Evolutionary conservation across 2,329 filamentous ascomycete species (phyloP).

Genomic region (Pseudogymnoascus sp.): DNA sequence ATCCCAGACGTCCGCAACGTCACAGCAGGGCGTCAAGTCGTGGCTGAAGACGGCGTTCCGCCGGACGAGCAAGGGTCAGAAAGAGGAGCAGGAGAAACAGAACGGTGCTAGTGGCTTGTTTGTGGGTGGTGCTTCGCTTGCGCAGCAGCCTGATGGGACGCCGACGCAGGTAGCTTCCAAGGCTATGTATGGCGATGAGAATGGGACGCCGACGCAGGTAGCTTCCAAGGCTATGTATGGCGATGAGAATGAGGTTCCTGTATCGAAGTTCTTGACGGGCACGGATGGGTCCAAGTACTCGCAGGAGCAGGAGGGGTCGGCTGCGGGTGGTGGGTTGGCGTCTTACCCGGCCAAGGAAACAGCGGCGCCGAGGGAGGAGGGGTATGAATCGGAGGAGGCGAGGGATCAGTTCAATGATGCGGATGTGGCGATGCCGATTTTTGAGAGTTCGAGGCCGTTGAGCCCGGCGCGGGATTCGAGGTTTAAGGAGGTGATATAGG

Average conservation of each 20-base stretch:
- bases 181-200: slow-evolving; percentile 14
- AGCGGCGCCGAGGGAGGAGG: slow-evolving; percentile 21
- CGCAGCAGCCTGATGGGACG: slow-evolving; percentile 14
- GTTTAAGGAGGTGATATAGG: slow-evolving; percentile 50
- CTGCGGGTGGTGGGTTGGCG: not conserved
- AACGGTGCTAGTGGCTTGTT: slow-evolving; percentile 33
- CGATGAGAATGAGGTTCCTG: slow-evolving; percentile 6
- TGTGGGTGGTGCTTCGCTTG: slow-evolving; percentile 44
- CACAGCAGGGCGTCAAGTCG: slow-evolving; percentile 38
- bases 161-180: slow-evolving; percentile 30
- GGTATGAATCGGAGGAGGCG: slow-evolving; percentile 46
- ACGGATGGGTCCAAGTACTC: slow-evolving; percentile 17
- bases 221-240: slow-evolving; percentile 16
- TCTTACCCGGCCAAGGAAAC: slow-evolving; percentile 10
- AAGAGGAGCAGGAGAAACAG: slow-evolving; percentile 13
- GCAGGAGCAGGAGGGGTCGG: not conserved
- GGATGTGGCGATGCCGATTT: slow-evolving; percentile 31
- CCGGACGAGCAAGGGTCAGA: slow-evolving; percentile 20
- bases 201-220: slow-evolving; percentile 30
- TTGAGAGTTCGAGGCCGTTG: slow-evolving; percentile 22
- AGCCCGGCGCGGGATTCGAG: slow-evolving; percentile 51
- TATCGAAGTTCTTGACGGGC: slow-evolving; percentile 10
- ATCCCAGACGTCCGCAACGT: slow-evolving; percentile 13
- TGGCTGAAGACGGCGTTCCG: slow-evolving; percentile 51
- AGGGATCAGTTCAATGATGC: slow-evolving; percentile 27